Evolutionary conservation across 2,329 filamentous ascomycete genomes (phyloP).

Genomic region (Tolypocladium nubicola): DNA sequence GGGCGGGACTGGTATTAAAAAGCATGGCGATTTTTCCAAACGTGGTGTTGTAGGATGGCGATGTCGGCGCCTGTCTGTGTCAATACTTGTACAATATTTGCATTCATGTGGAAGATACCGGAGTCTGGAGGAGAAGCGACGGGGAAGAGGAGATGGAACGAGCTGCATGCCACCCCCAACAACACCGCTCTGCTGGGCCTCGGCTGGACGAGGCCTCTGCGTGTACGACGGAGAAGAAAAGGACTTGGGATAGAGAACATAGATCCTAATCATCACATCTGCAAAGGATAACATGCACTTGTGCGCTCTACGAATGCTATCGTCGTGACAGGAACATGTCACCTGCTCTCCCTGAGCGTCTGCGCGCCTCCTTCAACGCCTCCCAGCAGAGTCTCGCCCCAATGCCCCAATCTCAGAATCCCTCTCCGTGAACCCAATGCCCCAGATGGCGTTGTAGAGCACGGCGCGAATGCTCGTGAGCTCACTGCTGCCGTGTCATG

Average conservation of each 20-base stretch:
- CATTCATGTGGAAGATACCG: constrained; percentile 8
- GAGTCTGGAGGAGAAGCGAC: constrained; percentile 3
- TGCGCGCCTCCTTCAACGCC: constrained; percentile 49
- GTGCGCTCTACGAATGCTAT: not conserved
- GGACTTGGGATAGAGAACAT: constrained; percentile 10
- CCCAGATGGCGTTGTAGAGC: constrained; percentile 44
- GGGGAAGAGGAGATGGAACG: constrained; percentile 11
- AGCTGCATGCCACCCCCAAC: constrained; percentile 13
- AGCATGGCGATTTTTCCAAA: not conserved
- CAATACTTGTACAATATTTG: not conserved
- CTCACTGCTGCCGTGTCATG: constrained; percentile 40
- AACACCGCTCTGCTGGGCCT: constrained; percentile 23
- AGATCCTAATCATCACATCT: constrained; percentile 2
- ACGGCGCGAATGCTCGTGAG: not conserved
- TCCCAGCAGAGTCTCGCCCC: constrained; percentile 57
- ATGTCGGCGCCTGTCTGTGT: not conserved
- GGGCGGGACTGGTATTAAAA: constrained; percentile 68
- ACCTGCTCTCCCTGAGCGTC: constrained; percentile 32
- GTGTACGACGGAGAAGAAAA: constrained; percentile 16
- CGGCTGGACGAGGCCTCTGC: constrained; percentile 11
- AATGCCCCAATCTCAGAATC: constrained; percentile 35
- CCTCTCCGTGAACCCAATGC: constrained; percentile 46
- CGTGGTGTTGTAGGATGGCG: not conserved
- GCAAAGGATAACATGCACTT: not conserved
- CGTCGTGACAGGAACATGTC: not conserved